A percentile compares a stretch with the other conserved stretches of the same genome.
Conservation (phyloP, 345 rosid species). For the Sonneratia caseolaris region DNA sequence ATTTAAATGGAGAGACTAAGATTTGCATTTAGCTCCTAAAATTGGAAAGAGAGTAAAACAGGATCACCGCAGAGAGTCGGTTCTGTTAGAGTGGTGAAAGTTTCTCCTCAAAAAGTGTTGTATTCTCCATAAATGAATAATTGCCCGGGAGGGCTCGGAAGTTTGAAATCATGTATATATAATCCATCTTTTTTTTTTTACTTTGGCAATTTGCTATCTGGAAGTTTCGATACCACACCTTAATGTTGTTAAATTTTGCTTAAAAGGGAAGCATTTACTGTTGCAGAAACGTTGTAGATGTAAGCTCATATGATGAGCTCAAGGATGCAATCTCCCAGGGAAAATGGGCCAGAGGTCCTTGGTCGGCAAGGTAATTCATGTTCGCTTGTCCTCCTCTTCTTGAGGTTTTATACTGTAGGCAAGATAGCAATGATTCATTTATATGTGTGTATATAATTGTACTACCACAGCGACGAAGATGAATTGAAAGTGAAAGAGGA, state of each 20-base stretch:
- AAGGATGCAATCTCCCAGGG: slow-evolving; percentile 63
- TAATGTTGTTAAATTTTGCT: background rate
- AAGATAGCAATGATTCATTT: background rate
- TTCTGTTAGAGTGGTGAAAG: background rate
- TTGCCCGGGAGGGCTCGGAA: background rate
- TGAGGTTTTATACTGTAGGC: background rate
- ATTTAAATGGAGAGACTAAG: too few species aligned
- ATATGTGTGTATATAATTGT: background rate
- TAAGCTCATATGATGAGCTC: slow-evolving; percentile 73
- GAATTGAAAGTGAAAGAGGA: slow-evolving; percentile 84
- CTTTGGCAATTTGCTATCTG: background rate
- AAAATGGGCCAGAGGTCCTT: slow-evolving; percentile 97
- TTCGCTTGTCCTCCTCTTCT: background rate
- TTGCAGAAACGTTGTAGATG: slow-evolving; percentile 80
- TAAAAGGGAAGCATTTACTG: slow-evolving; percentile 1
- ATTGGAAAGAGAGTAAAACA: background rate
- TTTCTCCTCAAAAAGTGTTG: background rate
- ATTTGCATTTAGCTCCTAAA: background rate
- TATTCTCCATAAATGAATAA: background rate
- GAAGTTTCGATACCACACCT: background rate
- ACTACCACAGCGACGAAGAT: slow-evolving; percentile 47
- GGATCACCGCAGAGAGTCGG: background rate
- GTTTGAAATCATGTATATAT: background rate
- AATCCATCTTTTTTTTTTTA: background rate
- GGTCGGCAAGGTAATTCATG: slow-evolving; percentile 65